Base-by-base conservation (phyloP, 805 yeast genomes). In the Kazachstania viticola region DNA sequence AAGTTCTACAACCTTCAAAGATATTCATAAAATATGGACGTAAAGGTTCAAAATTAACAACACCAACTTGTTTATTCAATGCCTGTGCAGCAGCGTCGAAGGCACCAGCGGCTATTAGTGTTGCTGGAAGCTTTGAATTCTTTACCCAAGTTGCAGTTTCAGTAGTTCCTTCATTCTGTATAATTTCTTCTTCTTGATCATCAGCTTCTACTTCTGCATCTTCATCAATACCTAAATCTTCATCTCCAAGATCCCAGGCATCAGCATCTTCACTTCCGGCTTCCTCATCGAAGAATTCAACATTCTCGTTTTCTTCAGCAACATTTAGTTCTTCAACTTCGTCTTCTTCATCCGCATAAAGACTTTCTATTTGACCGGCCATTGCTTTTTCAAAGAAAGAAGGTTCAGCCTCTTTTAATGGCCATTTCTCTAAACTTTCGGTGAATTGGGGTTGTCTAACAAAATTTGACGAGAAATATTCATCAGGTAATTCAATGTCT, bases 41-140 rank as follows among this genome's bases (percentile, higher is more conserved):
- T 46, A 91, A 69, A 11, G 97, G 97, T 49, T 77, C 94, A 54
- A 93, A 88, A 45, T 82, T 68, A 17, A 73, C 77, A 31, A 83
- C 72, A 46, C 96, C 98, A 28, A 78, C 66, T 59, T 93, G 98
- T 49, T 88, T 79, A 63, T 79, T 75, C 48, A 91, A 69, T 51
- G 93, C 71, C 48, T 85, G 93, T 25, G 95, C 91, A 24, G 97
- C 99, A 33, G 88, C 80, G 44, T 85, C 96, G 54, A 88, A 88
- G 4, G 93, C 81, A 46, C 99, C 99, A 3, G 95, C 85, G 2
- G 98, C 96, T 48, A 79, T 85, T 46, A 84, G 82, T 17, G 83
- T 84, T 19, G 95, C 96, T 4, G 96, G 84, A 34, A 87, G 71
- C 40, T 79, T 80, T 13, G 95, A 81, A 58, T 80, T 83, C 43